Conservation (phyloP, 2,329 filamentous ascomycete genomes). For the Microascus cirrosus region DNA sequence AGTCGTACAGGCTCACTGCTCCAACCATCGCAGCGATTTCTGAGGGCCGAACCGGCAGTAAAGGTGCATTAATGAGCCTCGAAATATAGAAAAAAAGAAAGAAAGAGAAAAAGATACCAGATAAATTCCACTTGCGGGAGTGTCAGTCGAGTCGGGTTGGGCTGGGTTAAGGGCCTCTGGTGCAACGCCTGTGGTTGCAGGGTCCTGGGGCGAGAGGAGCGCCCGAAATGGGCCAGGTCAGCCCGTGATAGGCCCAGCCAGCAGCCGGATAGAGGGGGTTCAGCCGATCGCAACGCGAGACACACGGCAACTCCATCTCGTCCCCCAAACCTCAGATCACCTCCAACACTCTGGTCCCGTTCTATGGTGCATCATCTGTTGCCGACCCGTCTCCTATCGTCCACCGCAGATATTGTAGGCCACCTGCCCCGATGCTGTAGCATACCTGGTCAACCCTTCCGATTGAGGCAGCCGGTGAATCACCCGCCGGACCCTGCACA, state of each 20-base stretch:
- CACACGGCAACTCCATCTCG: conserved; percentile 1
- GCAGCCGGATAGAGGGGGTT: background rate
- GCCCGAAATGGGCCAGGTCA: background rate
- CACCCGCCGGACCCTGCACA: background rate
- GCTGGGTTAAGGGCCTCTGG: no score
- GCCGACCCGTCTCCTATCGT: background rate
- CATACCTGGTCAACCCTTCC: background rate
- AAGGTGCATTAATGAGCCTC: no score
- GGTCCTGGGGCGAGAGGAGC: background rate
- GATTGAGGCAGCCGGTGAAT: background rate
- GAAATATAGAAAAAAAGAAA: background rate
- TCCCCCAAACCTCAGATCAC: conserved; percentile 1
- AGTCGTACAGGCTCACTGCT: background rate
- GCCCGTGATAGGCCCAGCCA: background rate
- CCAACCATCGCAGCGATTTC: no score
- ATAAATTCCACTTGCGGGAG: no score
- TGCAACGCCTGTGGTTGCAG: background rate
- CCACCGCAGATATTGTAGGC: no score
- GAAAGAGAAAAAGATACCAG: background rate
- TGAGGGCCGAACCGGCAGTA: no score
- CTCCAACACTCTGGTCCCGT: background rate
- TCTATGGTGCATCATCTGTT: background rate
- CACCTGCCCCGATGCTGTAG: background rate
- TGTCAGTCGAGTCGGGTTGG: no score
- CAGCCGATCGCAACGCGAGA: conserved; percentile 1